These are phyloP conservation scores for Aspergillus neoniger DNA, from an alignment of 2,329 filamentous ascomycete genomes.

Conservation along the genomic window DNA sequence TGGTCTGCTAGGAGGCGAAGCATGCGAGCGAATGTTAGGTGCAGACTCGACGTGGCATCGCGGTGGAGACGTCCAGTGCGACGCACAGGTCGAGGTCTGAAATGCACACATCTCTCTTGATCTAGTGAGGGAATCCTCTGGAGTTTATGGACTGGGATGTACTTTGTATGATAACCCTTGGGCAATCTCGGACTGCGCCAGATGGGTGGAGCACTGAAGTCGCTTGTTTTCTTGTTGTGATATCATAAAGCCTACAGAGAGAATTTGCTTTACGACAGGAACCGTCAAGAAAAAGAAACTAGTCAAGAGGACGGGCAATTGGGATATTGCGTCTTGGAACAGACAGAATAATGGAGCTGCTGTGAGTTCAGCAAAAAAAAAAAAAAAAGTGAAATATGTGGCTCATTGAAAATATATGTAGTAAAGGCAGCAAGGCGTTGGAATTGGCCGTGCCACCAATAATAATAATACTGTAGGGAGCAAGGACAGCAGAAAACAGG, in stretches of 20 bases:
- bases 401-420: too few relatives aligned
- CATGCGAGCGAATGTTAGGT: slow-evolving; percentile 2
- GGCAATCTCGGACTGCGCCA: slow-evolving; percentile 23
- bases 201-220: slow-evolving; percentile 22
- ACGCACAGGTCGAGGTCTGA: neutral
- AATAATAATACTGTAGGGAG: too few relatives aligned
- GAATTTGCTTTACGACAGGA: slow-evolving; percentile 1
- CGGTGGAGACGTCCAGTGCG: slow-evolving; percentile 3
- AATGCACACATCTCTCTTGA: slow-evolving; percentile 15
- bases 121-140: slow-evolving; percentile 23
- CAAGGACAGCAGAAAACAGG: too few relatives aligned
- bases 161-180: slow-evolving; percentile 36
- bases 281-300: neutral
- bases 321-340: neutral
- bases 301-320: neutral
- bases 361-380: too few relatives aligned
- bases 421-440: too few relatives aligned
- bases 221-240: slow-evolving; percentile 22
- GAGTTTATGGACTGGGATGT: slow-evolving; percentile 35
- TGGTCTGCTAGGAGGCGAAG: neutral
- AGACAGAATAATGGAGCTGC: neutral
- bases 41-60: slow-evolving; percentile 9
- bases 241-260: slow-evolving; percentile 19
- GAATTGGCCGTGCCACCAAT: too few relatives aligned
- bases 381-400: too few relatives aligned